Percentiles rank a stretch among this genome's conserved stretches.
phyloP scores from a whole-genome alignment of 495 filamentous ascomycete species.

The Diplogelasinospora grovesii region DNA sequence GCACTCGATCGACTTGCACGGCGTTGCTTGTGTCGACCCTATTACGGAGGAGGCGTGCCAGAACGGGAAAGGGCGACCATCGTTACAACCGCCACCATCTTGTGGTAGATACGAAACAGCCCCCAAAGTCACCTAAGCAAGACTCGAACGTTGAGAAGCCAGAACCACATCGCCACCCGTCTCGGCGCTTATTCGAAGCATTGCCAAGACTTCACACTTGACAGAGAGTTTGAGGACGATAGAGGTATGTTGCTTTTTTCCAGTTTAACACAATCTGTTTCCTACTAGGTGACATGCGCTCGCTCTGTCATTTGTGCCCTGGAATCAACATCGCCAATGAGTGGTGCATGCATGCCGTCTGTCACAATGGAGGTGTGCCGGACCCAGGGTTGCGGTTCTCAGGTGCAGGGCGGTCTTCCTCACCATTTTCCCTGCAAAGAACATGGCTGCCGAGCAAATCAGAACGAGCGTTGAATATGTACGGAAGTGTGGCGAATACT shows the following conservation, averaged over 20 bases:
- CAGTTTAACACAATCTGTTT: too few species aligned
- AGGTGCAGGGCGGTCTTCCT: constrained; percentile 11
- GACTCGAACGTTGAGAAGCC: too few species aligned
- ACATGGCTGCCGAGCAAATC: constrained; percentile 14
- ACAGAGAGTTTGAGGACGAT: too few species aligned
- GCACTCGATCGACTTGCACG: constrained; percentile 15
- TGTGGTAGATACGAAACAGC: neutral
- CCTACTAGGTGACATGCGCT: too few species aligned
- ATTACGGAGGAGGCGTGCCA: constrained; percentile 7
- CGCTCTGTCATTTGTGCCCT: too few species aligned
- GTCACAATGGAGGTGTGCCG: constrained; percentile 1
- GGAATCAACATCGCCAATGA: too few species aligned
- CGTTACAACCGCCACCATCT: neutral
- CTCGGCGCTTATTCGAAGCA: too few species aligned
- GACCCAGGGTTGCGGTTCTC: constrained; percentile 11
- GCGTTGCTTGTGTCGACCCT: constrained; percentile 14
- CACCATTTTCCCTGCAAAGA: constrained; percentile 4
- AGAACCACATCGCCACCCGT: too few species aligned
- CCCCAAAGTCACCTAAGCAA: neutral
- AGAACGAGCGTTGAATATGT: constrained; percentile 11
- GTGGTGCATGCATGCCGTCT: too few species aligned
- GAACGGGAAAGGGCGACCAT: constrained; percentile 3
- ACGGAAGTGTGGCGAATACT: constrained; percentile 16
- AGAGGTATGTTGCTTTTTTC: neutral
- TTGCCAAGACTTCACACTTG: too few species aligned